Evolutionary conservation across 1,284 basidiomycete genomes (phyloP), one percentile per base, ranked within the genome.

Genomic region (Apiotrichum porosum): DNA sequence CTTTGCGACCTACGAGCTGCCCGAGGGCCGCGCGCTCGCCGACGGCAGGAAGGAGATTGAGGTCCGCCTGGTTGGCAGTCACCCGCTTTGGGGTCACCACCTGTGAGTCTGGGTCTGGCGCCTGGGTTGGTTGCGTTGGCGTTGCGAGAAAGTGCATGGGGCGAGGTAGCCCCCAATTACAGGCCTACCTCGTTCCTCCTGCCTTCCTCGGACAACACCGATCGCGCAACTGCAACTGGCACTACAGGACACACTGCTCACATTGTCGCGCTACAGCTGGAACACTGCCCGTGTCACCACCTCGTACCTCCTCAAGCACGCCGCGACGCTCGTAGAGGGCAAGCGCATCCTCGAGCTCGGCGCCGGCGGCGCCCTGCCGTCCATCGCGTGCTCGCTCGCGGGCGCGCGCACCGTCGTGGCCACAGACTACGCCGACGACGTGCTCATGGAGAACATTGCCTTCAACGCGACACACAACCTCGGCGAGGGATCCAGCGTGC

Each of bases 81-180:
- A 95, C 67, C 87, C 91, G 2, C 76, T 95, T 6, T 97, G 92
- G 92, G 91, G 84, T 2, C 88, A 95, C 69, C 78, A 92, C 62
- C 71, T 94, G 84, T 92, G 69, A 68, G 83, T 74, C 21, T 23
- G 22, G 3, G n/a, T n/a, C n/a, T n/a, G n/a, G n/a, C n/a, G n/a
- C n/a, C n/a, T n/a, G n/a, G n/a, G n/a, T n/a, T n/a, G n/a, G n/a
- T n/a, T n/a, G 26, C 26, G 26, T 28, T 28, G 26, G 26, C 26
- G 26, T 28, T 28, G 26, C 8, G 26, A 28, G 26, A 28, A 12
- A 28, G 26, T n/a, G n/a, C n/a, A n/a, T n/a, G n/a, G n/a, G n/a
- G n/a, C n/a, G n/a, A n/a, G n/a, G n/a, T n/a, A n/a, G n/a, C n/a
- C n/a, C n/a, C n/a, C n/a, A n/a, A n/a, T n/a, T n/a, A n/a, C 33